Evolutionary conservation across 768 basidiomycete species (phyloP), one percentile per base, ranked within the genome.

Genomic region (Cyathus striatus): DNA sequence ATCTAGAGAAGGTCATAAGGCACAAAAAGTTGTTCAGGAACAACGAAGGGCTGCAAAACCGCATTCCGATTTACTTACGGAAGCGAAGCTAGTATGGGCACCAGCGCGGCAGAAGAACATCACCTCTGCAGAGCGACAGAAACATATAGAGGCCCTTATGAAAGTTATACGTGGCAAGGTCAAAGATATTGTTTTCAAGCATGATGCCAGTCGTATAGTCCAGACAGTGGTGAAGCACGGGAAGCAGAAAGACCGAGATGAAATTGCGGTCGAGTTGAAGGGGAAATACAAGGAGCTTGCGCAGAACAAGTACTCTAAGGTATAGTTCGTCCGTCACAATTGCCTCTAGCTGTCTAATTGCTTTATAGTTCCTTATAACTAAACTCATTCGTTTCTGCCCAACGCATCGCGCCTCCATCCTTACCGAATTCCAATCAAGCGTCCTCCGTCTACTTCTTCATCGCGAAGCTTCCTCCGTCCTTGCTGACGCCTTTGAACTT

Each of bases 261-360:
- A 90, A 57, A 76, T 96, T 38, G 93, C 90, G 0, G 62, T 62
- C 7, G 93, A 96, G 63, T 71, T 96, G 38, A 84, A 88, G 57
- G 91, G 91, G 1, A 73, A 74, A 43, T 95, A 83, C 56, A 78
- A 72, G 56, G 81, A 81, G 32, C 72, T 95, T 42, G 82, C 83
- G 27, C 86, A 90, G 62, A 87, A 80, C 55, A 92, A 86, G 64
- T 96, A 96, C 59, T 91, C 90, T 26, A 95, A 92, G 73, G 90
- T 86, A 45, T 39, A 69, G 53, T 23, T 12, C 20, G n/a, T n/a
- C 27, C 27, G 10, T 30, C 27, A 10, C 13, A 1, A 23, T n/a
- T 30, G 40, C 22, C 18, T n/a, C 33, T 3, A 24, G 9, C 1
- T 6, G n/a, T 24, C 9, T n/a, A 22, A 2, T 23, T 24, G 32